These are phyloP conservation scores for Ophiostoma perfectum DNA, from an alignment of 2,329 filamentous ascomycete species.

Conservation along the genomic window DNA sequence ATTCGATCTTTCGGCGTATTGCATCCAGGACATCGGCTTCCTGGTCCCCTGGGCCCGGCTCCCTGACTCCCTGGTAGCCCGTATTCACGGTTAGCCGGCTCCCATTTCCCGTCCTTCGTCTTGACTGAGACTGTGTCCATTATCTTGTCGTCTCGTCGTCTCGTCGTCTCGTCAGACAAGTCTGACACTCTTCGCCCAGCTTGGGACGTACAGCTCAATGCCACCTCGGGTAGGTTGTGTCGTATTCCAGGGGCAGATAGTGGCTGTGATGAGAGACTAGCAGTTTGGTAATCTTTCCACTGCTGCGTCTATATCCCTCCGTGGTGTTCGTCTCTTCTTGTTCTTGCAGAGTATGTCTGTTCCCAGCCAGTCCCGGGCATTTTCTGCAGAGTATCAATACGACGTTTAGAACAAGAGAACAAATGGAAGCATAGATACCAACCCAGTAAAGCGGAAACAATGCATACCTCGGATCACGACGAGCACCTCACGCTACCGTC, in stretches of 20 bases:
- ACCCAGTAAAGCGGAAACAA: too few relatives aligned
- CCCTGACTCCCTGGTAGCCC: not conserved
- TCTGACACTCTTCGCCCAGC: too few relatives aligned
- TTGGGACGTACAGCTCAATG: not conserved
- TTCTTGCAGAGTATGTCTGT: not conserved
- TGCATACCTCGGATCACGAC: not conserved
- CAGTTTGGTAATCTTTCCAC: not conserved
- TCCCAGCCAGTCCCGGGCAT: not conserved
- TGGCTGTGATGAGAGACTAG: not conserved
- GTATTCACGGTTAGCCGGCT: not conserved
- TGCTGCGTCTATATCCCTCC: not conserved
- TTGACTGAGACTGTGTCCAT: not conserved
- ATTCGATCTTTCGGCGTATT: too few relatives aligned
- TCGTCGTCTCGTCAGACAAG: not conserved
- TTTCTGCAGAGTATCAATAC: slow-evolving; percentile 4
- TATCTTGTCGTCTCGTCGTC: not conserved
- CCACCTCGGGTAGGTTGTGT: not conserved
- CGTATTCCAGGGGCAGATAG: not conserved
- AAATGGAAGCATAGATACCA: not conserved
- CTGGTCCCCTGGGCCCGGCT: too few relatives aligned
- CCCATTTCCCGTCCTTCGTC: not conserved
- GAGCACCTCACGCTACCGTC: not conserved
- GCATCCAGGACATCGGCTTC: too few relatives aligned
- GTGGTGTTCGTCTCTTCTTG: not conserved
- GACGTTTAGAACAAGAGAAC: too few relatives aligned